Percentiles rank a stretch among this genome's conserved stretches.
These are phyloP conservation scores for Diddensiella transvaalensis DNA, from an alignment of 805 yeast species.

Conservation along the genomic window DNA sequence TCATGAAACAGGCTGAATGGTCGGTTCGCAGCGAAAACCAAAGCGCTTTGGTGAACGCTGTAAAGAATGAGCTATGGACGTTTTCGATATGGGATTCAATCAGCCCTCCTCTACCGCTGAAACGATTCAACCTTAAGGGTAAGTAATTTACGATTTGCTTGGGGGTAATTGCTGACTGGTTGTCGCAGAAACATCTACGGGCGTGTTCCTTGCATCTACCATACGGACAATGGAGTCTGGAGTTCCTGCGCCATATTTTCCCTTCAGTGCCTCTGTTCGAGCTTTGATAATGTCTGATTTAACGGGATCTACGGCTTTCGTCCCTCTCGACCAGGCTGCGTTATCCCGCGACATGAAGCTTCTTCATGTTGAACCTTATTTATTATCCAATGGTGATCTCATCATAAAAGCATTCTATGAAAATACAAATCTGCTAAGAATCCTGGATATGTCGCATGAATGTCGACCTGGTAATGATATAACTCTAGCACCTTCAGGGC, in stretches of 20 bases:
- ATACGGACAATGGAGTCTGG: slow-evolving; percentile 12
- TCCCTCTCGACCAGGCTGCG: slow-evolving; percentile 22
- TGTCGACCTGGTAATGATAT: slow-evolving; percentile 1
- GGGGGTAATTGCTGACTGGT: background rate
- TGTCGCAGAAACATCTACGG: slow-evolving; percentile 26
- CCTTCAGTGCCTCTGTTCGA: slow-evolving; percentile 23
- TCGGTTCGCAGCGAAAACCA: slow-evolving; percentile 20
- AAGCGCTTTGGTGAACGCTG: slow-evolving; percentile 21
- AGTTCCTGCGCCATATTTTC: slow-evolving; percentile 23
- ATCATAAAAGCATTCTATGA: slow-evolving; percentile 19
- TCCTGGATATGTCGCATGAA: background rate
- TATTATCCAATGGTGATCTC: slow-evolving; percentile 24
- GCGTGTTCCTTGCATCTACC: slow-evolving; percentile 27
- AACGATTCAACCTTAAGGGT: slow-evolving; percentile 19
- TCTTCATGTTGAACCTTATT: slow-evolving; percentile 22
- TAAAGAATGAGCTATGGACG: slow-evolving; percentile 30
- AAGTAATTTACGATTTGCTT: background rate
- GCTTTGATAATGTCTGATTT: slow-evolving; percentile 16
- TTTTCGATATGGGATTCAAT: slow-evolving; percentile 20
- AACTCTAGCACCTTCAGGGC: slow-evolving; percentile 10
- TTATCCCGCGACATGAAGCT: slow-evolving; percentile 18
- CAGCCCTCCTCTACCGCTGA: slow-evolving; percentile 20
- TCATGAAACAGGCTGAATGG: slow-evolving; percentile 26
- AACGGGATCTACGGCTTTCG: slow-evolving; percentile 10
- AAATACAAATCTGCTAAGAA: slow-evolving; percentile 3